phyloP scores from a whole-genome alignment of 2,329 filamentous ascomycete genomes.

The Alternaria dauci region DNA sequence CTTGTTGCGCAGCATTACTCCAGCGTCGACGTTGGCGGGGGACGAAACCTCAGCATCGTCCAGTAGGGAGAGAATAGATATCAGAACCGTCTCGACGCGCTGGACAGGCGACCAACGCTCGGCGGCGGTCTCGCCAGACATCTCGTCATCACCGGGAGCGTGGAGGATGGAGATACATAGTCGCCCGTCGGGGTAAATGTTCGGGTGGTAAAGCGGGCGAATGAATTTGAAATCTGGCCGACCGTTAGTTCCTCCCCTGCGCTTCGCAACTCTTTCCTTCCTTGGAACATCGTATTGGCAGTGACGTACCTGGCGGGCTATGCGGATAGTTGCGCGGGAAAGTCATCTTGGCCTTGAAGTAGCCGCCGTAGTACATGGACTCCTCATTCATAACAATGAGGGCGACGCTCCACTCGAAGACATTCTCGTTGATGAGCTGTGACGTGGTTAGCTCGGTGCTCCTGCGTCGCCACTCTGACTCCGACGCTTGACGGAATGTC shows the following conservation, averaged over 20 bases:
- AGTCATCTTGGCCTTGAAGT: conserved; percentile 88
- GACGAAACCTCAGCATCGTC: conserved; percentile 94
- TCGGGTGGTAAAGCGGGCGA: conserved; percentile 85
- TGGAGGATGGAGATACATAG: conserved; percentile 98
- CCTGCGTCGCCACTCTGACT: conserved; percentile 18
- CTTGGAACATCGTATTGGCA: neutral
- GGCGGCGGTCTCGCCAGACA: conserved; percentile 87
- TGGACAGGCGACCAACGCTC: conserved; percentile 96
- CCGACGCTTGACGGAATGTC: neutral
- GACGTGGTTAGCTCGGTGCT: conserved; percentile 35
- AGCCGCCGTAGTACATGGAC: conserved; percentile 90
- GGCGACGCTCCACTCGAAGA: conserved; percentile 86
- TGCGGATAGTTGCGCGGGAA: conserved; percentile 92
- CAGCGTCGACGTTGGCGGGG: conserved; percentile 92
- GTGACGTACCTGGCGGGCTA: conserved; percentile 71
- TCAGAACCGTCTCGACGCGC: conserved; percentile 91
- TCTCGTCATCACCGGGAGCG: conserved; percentile 86
- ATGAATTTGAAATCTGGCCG: conserved; percentile 79
- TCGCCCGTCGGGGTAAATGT: conserved; percentile 88
- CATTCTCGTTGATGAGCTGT: conserved; percentile 79
- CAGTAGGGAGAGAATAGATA: conserved; percentile 88
- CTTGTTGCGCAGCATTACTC: conserved; percentile 82
- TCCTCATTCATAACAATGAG: conserved; percentile 93
- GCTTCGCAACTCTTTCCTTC: conserved; percentile 2
- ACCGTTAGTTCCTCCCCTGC: conserved; percentile 15